Evolutionary conservation across 768 basidiomycete species (phyloP).

Genomic region (Boletus patriciae): DNA sequence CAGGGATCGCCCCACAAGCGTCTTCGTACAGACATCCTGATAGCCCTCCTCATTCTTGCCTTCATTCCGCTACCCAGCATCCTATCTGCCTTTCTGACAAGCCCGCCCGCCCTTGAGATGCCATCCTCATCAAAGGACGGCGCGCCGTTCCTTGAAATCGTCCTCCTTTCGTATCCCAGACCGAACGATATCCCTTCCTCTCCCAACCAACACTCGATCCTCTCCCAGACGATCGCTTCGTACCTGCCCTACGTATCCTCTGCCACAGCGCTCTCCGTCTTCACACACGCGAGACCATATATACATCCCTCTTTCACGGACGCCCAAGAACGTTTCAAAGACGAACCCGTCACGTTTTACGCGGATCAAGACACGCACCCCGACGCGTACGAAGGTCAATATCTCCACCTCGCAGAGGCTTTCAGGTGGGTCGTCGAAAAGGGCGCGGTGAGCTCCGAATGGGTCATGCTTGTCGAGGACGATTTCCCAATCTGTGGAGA

Average conservation of each 20-base stretch:
- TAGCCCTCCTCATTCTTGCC: slow-evolving; percentile 21
- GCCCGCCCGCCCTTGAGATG: slow-evolving; percentile 1
- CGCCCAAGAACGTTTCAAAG: slow-evolving; percentile 26
- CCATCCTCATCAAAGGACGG: slow-evolving; percentile 20
- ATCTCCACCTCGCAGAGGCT: slow-evolving; percentile 44
- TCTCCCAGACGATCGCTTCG: slow-evolving; percentile 39
- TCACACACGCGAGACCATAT: slow-evolving; percentile 34
- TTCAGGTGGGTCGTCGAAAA: slow-evolving; percentile 36
- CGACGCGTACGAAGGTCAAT: slow-evolving; percentile 31
- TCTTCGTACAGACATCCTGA: slow-evolving; percentile 17
- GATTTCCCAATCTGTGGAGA: slow-evolving; percentile 44
- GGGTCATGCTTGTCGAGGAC: slow-evolving; percentile 46
- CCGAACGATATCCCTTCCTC: slow-evolving; percentile 31
- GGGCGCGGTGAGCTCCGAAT: slow-evolving; percentile 31
- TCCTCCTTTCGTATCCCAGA: slow-evolving; percentile 42
- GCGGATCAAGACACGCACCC: slow-evolving; percentile 33
- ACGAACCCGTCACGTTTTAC: slow-evolving; percentile 24
- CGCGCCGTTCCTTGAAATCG: slow-evolving; percentile 39
- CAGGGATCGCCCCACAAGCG: slow-evolving; percentile 1
- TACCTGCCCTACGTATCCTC: slow-evolving; percentile 36
- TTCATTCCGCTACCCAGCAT: slow-evolving; percentile 7
- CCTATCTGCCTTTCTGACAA: slow-evolving; percentile 1
- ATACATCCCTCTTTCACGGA: slow-evolving; percentile 35
- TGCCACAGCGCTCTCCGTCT: slow-evolving; percentile 36
- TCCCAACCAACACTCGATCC: slow-evolving; percentile 21